phyloP scores from a whole-genome alignment of 305 asterid species.

The Salvia sclarea region DNA sequence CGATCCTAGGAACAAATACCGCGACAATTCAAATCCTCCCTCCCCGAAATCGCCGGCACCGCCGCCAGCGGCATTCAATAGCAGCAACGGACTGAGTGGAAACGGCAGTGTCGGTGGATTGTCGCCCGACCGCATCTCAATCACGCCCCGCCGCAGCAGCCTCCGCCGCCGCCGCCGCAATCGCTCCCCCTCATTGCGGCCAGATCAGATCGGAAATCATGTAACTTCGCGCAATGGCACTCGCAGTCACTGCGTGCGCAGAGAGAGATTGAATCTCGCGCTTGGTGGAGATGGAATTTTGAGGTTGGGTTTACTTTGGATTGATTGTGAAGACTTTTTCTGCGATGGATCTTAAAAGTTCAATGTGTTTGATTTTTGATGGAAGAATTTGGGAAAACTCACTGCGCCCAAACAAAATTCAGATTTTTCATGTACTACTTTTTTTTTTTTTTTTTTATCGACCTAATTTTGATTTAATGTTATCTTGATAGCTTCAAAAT shows the following conservation, averaged over 20 bases:
- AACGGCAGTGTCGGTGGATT: slow-evolving; percentile 65
- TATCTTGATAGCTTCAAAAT: background rate
- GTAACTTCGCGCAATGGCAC: slow-evolving; percentile 19
- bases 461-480: background rate
- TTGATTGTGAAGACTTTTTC: slow-evolving; percentile 38
- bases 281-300: slow-evolving; percentile 30
- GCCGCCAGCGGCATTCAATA: slow-evolving; percentile 64
- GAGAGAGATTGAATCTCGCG: slow-evolving; percentile 1
- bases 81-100: slow-evolving; percentile 72
- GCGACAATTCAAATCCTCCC: slow-evolving; percentile 88
- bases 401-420: background rate
- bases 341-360: slow-evolving; percentile 33
- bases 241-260: slow-evolving; percentile 26
- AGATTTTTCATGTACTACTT: background rate
- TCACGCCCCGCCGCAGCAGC: slow-evolving; percentile 42
- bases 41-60: slow-evolving; percentile 59
- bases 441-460: background rate
- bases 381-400: slow-evolving; percentile 11
- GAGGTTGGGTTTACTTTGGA: slow-evolving; percentile 39
- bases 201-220: slow-evolving; percentile 54
- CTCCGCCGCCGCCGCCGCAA: slow-evolving; percentile 23
- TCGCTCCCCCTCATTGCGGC: slow-evolving; percentile 42
- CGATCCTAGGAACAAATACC: slow-evolving; percentile 86
- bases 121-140: slow-evolving; percentile 88
- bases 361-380: slow-evolving; percentile 8